Evolutionary conservation across 2,329 filamentous ascomycete species (phyloP).

Genomic region (Nemania sp.): DNA sequence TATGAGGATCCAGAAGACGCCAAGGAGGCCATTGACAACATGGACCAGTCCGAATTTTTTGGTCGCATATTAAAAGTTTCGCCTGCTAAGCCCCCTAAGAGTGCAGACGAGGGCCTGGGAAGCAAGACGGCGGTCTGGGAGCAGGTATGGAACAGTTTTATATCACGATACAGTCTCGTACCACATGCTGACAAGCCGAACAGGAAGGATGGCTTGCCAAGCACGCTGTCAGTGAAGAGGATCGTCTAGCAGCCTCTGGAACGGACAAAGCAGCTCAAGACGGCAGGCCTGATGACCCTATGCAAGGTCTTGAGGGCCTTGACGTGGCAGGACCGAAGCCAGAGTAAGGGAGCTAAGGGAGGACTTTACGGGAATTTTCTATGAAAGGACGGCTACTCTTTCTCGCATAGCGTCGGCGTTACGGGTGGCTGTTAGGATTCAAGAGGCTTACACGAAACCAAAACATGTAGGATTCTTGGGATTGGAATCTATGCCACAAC

Average conservation of each 20-base stretch:
- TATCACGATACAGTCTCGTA: not conserved
- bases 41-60: constrained; percentile 96
- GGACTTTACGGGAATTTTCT: constrained; percentile 17
- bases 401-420: constrained; percentile 42
- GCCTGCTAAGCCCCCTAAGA: constrained; percentile 88
- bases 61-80: constrained; percentile 91
- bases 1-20: constrained; percentile 86
- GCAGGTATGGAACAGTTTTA: constrained; percentile 66
- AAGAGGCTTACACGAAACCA: constrained; percentile 26
- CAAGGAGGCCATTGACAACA: constrained; percentile 95
- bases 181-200: constrained; percentile 28
- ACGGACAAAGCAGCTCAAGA: constrained; percentile 52
- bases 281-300: constrained; percentile 73
- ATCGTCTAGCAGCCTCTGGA: constrained; percentile 62
- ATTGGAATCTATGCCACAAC: constrained; percentile 34
- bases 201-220: constrained; percentile 94
- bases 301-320: constrained; percentile 91
- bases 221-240: constrained; percentile 82
- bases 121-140: constrained; percentile 97
- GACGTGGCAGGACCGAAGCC: constrained; percentile 92
- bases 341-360: constrained; percentile 59
- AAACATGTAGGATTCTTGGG: constrained; percentile 26
- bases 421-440: constrained; percentile 22
- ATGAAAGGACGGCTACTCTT: constrained; percentile 30
- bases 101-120: constrained; percentile 81